Percentiles rank a stretch among this genome's conserved stretches.
phyloP scores from a whole-genome alignment of 352 stramenopile species.

The Globisporangium nagaii region DNA sequence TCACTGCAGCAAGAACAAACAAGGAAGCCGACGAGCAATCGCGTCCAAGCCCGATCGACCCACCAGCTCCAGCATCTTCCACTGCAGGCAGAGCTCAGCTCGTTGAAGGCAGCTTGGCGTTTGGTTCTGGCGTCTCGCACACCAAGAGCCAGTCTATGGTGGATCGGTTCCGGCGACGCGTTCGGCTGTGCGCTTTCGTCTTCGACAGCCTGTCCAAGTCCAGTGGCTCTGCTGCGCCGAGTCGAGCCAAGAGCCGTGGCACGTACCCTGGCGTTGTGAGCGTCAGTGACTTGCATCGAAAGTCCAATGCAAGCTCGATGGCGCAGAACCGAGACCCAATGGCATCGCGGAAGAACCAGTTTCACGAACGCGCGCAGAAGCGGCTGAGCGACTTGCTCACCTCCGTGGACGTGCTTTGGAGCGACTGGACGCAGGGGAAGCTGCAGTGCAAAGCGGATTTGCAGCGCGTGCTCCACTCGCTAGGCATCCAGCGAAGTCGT shows the following conservation, averaged over 20 bases:
- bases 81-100: neutral
- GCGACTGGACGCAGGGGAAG: constrained; percentile 35
- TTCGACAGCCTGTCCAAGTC: constrained; percentile 13
- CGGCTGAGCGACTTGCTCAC: constrained; percentile 6
- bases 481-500: constrained; percentile 8
- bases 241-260: neutral
- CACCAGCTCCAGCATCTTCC: neutral
- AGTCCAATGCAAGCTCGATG: neutral
- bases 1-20: neutral
- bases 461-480: constrained; percentile 9
- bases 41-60: neutral
- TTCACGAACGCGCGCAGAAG: neutral
- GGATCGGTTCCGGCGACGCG: constrained; percentile 23
- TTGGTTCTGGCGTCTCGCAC: neutral
- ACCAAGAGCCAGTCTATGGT: constrained; percentile 13
- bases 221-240: neutral
- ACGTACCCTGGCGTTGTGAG: neutral
- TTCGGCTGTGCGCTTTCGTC: constrained; percentile 23
- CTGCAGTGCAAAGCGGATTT: constrained; percentile 16
- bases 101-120: neutral
- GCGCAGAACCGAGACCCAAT: too few species aligned
- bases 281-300: neutral
- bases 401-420: constrained; percentile 31
- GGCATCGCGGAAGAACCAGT: neutral
- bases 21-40: neutral